Percentiles rank a stretch among this genome's conserved stretches.
These are phyloP conservation scores for Cryptosporidium ryanae DNA, from an alignment of 169 alveolate genomes.

Conservation along the genomic window DNA sequence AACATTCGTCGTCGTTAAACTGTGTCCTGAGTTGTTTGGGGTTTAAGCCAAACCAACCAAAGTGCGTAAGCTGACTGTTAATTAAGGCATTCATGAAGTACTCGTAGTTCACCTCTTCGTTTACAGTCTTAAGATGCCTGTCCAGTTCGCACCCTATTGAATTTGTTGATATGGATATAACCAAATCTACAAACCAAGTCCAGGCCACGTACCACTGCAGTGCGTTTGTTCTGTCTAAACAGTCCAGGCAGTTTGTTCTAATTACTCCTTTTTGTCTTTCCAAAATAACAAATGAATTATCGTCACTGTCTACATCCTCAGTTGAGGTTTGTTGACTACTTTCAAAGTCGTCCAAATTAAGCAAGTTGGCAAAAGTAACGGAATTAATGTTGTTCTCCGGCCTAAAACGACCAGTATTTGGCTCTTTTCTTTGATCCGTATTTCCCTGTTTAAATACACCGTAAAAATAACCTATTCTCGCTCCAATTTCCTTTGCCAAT, in stretches of 20 bases:
- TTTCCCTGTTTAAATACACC: slow-evolving; percentile 19
- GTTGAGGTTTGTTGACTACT: not conserved
- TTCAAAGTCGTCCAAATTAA: slow-evolving; percentile 26
- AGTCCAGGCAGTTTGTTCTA: slow-evolving; percentile 96
- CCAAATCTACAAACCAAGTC: slow-evolving; percentile 76
- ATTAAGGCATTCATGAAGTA: slow-evolving; percentile 60
- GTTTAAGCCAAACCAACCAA: slow-evolving; percentile 72
- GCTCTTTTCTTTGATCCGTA: not conserved
- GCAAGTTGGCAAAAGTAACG: slow-evolving; percentile 23
- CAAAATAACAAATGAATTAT: slow-evolving; percentile 4
- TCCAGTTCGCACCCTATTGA: not conserved
- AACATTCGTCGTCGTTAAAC: not conserved
- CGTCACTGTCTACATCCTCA: not conserved
- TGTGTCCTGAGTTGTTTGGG: not conserved
- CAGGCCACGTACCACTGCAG: slow-evolving; percentile 91
- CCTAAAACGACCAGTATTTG: not conserved
- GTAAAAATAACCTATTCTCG: slow-evolving; percentile 74
- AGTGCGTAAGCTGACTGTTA: slow-evolving; percentile 47
- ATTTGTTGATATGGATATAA: slow-evolving; percentile 33
- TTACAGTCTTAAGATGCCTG: not conserved
- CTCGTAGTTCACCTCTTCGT: not conserved
- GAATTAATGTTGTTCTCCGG: not conserved
- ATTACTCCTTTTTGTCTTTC: slow-evolving; percentile 92
- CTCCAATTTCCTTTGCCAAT: slow-evolving; percentile 46
- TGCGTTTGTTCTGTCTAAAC: slow-evolving; percentile 97